phyloP scores from a whole-genome alignment of 208 protist genomes.

The Histomonas meleagridis region DNA sequence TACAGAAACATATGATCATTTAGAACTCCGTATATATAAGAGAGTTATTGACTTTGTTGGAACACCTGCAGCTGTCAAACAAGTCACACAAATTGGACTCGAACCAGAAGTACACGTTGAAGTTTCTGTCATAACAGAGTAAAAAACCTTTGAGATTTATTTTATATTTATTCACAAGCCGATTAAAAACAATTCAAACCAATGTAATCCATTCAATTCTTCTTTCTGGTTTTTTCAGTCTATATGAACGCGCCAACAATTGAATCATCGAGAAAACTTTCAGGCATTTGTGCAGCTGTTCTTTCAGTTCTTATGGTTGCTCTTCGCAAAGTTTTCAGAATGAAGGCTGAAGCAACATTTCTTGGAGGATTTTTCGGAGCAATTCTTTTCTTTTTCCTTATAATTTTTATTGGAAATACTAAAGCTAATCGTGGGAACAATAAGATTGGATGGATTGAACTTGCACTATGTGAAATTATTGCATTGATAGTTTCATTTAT shows the following conservation, averaged over 20 bases:
- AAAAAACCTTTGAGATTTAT: too few species aligned
- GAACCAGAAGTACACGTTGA: background rate
- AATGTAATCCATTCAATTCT: too few species aligned
- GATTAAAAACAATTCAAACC: too few species aligned
- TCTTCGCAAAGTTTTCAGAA: background rate
- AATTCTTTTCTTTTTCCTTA: background rate
- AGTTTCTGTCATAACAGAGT: constrained; percentile 16
- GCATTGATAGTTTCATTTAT: background rate
- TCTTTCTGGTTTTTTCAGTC: too few species aligned
- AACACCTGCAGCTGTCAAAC: background rate
- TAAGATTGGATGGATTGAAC: background rate
- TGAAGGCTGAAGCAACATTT: background rate
- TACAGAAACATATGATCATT: background rate
- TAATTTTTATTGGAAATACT: background rate
- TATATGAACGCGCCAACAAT: too few species aligned
- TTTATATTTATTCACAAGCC: too few species aligned
- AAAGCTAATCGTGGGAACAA: background rate
- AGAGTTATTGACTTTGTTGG: background rate
- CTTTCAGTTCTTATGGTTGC: background rate
- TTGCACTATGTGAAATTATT: background rate
- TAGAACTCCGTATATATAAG: background rate
- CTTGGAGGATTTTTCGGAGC: background rate
- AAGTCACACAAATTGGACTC: background rate
- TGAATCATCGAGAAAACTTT: too few species aligned
- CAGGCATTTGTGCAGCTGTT: background rate